phyloP scores from a whole-genome alignment of 495 filamentous ascomycete genomes.

The Glutinoglossum americanum region DNA sequence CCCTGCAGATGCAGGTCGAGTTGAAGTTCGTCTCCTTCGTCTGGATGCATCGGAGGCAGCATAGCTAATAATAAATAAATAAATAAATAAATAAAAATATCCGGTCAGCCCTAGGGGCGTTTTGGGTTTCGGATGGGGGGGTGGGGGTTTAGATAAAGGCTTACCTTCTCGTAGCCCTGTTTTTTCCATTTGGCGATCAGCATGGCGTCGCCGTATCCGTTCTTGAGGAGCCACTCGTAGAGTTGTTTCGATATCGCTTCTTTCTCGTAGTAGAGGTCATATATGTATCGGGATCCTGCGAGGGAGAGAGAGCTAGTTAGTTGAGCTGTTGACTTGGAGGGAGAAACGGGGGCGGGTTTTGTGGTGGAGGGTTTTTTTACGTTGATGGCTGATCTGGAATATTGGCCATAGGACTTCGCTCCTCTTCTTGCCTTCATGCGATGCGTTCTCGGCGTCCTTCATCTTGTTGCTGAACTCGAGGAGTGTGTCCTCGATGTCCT shows the following conservation, averaged over 20 bases:
- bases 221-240: conserved; percentile 95
- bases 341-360: background rate
- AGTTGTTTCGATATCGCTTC: conserved; percentile 77
- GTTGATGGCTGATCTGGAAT: conserved; percentile 92
- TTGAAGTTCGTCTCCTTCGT: conserved; percentile 99
- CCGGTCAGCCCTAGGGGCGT: too few species aligned
- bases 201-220: conserved; percentile 81
- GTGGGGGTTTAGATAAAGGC: conserved; percentile 7
- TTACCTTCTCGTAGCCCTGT: conserved; percentile 90
- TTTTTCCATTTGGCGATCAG: conserved; percentile 99
- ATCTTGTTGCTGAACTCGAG: conserved; percentile 93
- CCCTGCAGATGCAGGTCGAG: conserved; percentile 90
- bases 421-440: conserved; percentile 56
- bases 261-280: conserved; percentile 95
- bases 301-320: background rate
- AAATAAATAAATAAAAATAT: background rate
- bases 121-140: background rate
- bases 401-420: conserved; percentile 90
- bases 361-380: too few species aligned
- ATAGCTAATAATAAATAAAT: conserved; percentile 32
- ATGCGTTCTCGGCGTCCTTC: conserved; percentile 85
- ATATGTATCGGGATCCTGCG: conserved; percentile 66
- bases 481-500: conserved; percentile 89
- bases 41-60: conserved; percentile 89
- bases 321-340: background rate